Percentiles rank a stretch among this genome's conserved stretches.
Conservation (phyloP, 2,329 filamentous ascomycete genomes). For the Sclerotiophoma versabilis region DNA sequence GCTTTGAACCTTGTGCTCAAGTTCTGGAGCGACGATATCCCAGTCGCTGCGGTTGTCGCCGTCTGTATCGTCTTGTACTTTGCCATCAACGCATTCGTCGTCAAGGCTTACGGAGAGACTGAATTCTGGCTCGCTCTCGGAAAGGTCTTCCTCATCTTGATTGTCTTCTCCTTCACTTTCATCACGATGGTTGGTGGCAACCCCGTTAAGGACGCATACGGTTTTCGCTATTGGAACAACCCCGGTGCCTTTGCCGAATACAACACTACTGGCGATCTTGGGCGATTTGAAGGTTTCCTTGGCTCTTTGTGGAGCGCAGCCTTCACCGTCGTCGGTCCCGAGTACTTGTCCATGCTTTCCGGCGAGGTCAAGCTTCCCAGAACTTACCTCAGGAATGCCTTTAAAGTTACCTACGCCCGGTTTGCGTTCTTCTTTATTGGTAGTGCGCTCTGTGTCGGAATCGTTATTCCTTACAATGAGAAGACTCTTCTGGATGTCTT, state of each 20-base stretch:
- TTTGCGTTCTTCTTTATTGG: constrained; percentile 54
- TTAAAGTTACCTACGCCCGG: constrained; percentile 52
- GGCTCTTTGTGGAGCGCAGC: constrained; percentile 44
- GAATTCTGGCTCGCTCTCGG: constrained; percentile 51
- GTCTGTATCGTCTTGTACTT: constrained; percentile 49
- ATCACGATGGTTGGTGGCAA: constrained; percentile 53
- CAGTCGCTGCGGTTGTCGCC: constrained; percentile 47
- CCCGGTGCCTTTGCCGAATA: constrained; percentile 42
- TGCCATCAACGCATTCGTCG: constrained; percentile 49
- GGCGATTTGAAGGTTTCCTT: constrained; percentile 40
- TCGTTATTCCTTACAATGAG: constrained; percentile 68
- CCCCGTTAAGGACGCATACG: constrained; percentile 45
- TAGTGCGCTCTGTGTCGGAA: constrained; percentile 51
- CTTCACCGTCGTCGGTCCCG: constrained; percentile 53
- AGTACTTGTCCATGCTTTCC: constrained; percentile 55
- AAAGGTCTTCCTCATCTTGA: constrained; percentile 53
- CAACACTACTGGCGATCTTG: constrained; percentile 32
- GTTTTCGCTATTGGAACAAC: constrained; percentile 53
- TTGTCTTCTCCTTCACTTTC: constrained; percentile 52
- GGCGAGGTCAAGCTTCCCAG: constrained; percentile 52
- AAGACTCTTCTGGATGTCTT: constrained; percentile 68
- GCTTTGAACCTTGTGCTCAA: constrained; percentile 42
- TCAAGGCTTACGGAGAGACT: constrained; percentile 49
- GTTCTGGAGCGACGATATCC: constrained; percentile 53
- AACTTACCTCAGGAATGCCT: constrained; percentile 50